Evolutionary conservation across 169 alveolate genomes (phyloP), one percentile per base, ranked within the genome.

Genomic region (Plasmodium gonderi): DNA sequence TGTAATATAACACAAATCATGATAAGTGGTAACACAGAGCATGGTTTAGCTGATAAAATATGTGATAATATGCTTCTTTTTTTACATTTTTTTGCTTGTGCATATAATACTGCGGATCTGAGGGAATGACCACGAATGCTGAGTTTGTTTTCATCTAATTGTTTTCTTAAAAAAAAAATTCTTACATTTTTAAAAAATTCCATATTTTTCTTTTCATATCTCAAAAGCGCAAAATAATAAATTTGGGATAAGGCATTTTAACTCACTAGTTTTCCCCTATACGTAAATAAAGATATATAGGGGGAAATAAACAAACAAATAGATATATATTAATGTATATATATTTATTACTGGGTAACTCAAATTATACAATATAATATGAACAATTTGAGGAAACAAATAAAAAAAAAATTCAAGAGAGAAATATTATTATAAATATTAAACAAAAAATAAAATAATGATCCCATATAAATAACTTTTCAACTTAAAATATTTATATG

Each of bases 151-250:
- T 26, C 81, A 75, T 9, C 5, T 75, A 75, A 14, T 29, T 75
- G 67, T 40, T 11, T 75, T 75, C 33, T 75, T 75, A 23, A 20
- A 1, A 20, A 75, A 75, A 29, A 74, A 42, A 75, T 23, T 75
- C 12, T 75, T 75, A 2, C 72, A 60, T 60, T 8, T 38, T 75
- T 75, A 75, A 75, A 75, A 75, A 40, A 75, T 75, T 75, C 64
- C 81, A 75, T 75, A 40, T 75, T 75, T 42, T 29, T 20, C 67
- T 60, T 38, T n/a, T 75, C 51, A 75, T 75, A 40, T 40, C 20
- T 14, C 4, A 75, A 38, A 75, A 49, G 33, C 20, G 29, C 45
- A n/a, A 36, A 44, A 42, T 75, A 14, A 75, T 36, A 60, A 60
- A 60, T 23, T 75, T 75, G 5, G 29, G 31, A 42, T 49, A 17